Percentiles rank a stretch among this genome's conserved stretches.
Evolutionary conservation across 2,329 filamentous ascomycete genomes (phyloP).

Genomic region (Orbilia oligospora): DNA sequence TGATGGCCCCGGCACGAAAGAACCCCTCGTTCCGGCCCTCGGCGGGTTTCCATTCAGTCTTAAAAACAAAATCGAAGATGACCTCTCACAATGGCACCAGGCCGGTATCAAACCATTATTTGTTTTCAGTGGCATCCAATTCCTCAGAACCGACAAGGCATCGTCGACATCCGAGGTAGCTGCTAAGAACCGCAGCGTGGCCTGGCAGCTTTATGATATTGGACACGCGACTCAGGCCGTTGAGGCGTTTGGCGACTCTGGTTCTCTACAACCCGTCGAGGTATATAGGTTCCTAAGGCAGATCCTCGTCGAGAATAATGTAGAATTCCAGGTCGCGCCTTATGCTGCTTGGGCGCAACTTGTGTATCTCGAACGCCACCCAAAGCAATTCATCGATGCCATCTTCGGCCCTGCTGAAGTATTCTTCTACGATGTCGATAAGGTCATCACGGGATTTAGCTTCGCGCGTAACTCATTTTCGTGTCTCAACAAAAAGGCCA

Average conservation of each 20-base stretch:
- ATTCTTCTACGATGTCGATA: constrained; percentile 65
- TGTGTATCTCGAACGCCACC: constrained; percentile 63
- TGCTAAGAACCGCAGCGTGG: constrained; percentile 79
- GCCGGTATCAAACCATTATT: constrained; percentile 84
- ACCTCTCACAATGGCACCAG: constrained; percentile 80
- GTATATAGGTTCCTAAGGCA: constrained; percentile 63
- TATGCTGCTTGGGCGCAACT: constrained; percentile 64
- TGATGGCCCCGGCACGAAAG: constrained; percentile 78
- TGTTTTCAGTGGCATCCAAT: constrained; percentile 89
- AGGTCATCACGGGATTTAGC: constrained; percentile 71
- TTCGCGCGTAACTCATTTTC: constrained; percentile 78
- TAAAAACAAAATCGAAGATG: constrained; percentile 79
- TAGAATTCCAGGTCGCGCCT: constrained; percentile 64
- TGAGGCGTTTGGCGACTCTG: constrained; percentile 84
- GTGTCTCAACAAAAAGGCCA: constrained; percentile 76
- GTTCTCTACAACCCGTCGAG: constrained; percentile 70
- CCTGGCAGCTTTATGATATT: constrained; percentile 89
- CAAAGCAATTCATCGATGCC: constrained; percentile 64
- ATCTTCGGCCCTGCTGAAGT: constrained; percentile 64
- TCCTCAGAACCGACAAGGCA: constrained; percentile 80
- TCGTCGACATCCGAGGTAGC: constrained; percentile 74
- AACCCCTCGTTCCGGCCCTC: constrained; percentile 89
- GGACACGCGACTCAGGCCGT: constrained; percentile 86
- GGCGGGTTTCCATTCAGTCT: constrained; percentile 88
- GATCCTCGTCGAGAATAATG: constrained; percentile 63